Evolutionary conservation across 208 protist species (phyloP), one percentile per base, ranked within the genome.

Genomic region (Leishmania martiniquensis): DNA sequence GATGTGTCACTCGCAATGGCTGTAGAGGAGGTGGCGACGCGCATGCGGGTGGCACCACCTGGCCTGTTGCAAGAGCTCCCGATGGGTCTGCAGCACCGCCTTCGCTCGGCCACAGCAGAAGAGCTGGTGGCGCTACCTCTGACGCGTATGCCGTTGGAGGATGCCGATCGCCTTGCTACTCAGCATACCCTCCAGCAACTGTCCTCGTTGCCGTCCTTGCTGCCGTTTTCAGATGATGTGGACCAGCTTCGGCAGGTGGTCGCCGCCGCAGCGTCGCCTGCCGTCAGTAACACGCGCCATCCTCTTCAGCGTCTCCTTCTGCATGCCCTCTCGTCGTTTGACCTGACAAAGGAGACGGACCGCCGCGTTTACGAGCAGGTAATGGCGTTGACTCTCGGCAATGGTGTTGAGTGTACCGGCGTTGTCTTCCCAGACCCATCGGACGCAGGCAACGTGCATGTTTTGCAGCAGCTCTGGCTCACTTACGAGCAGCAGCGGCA

Each of bases 71-170:
- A 84, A n/a, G 52, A 80, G 5, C 74, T 93, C 29, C 89, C 89
- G 39, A 72, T 92, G 72, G 79, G 79, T 0, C 52, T 84, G 3
- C 87, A 92, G 80, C 90, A 94, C 75, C 59, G 67, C 44, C 81
- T 96, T 51, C 83, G 71, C 6, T 52, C 79, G 37, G 76, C 82
- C 44, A 76, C 81, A 1, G 76, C 83, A 17, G 81, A 92, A 72
- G 85, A 91, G 67, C 85, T 96, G 4, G 89, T 96, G n/a, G 85
- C 81, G 55, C 73, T 80, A 57, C 89, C 89, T 32, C 83, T 96
- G 34, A 75, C 76, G 34, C 57, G 72, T 12, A 55, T 86, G 69
- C 76, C 88, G 34, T 65, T 83, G 29, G 78, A 85, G 34, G 74
- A 77, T 13, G 85, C 85, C 2, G 87, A 88, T 49, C 59, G 72